These are phyloP conservation scores for Aspergillus cristatus DNA, from an alignment of 495 filamentous ascomycete genomes.

Conservation along the genomic window DNA sequence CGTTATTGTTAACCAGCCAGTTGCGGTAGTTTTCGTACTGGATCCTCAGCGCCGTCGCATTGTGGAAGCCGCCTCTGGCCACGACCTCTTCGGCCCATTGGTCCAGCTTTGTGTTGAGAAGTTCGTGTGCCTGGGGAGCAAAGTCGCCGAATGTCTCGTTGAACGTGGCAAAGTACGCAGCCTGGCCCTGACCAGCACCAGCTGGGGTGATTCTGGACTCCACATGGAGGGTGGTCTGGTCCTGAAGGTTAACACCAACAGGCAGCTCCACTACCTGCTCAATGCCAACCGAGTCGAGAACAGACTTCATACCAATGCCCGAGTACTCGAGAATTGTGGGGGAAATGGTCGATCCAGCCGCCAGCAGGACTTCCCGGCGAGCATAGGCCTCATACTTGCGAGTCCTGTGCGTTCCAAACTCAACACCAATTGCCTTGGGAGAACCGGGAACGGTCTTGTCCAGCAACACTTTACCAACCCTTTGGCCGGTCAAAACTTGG, in stretches of 20 bases:
- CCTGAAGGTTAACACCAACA: conserved; percentile 30
- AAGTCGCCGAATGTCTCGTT: conserved; percentile 5
- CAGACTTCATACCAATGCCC: conserved; percentile 20
- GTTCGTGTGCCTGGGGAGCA: background rate
- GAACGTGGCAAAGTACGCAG: conserved; percentile 5
- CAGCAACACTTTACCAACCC: conserved; percentile 28
- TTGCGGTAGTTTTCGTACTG: conserved; percentile 8
- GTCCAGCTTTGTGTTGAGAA: conserved; percentile 4
- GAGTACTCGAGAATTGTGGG: conserved; percentile 37
- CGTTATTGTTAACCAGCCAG: conserved; percentile 7
- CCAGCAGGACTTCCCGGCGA: conserved; percentile 38
- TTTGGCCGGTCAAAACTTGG: conserved; percentile 29
- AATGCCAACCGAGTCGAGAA: conserved; percentile 32
- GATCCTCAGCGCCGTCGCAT: conserved; percentile 2
- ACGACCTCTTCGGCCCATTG: conserved; percentile 4
- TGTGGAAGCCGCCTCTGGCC: background rate
- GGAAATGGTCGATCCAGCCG: conserved; percentile 41
- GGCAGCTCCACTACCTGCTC: conserved; percentile 43
- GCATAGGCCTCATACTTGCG: conserved; percentile 12
- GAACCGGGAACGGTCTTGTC: background rate
- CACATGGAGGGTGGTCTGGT: conserved; percentile 15
- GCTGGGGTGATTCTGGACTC: background rate
- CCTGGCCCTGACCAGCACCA: conserved; percentile 5
- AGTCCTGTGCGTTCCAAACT: conserved; percentile 15
- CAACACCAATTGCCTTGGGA: conserved; percentile 9